Evolutionary conservation across 257 asterid genomes (phyloP).

Genomic region (Nicotiana otophora): DNA sequence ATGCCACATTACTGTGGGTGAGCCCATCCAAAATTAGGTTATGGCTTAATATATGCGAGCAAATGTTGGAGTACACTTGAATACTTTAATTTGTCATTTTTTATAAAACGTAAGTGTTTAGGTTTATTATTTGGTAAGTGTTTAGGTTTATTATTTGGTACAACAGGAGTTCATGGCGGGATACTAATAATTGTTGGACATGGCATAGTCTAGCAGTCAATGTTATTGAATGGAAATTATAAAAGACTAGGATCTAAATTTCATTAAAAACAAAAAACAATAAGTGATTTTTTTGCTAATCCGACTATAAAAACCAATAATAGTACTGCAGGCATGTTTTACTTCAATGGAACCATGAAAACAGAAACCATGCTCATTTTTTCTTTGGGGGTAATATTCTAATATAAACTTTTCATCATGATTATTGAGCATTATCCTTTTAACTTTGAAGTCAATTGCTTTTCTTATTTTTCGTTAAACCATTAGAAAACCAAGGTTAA

Average conservation of each 20-base stretch:
- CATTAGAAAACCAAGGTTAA: background rate
- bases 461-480: background rate
- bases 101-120: background rate
- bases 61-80: background rate
- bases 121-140: background rate
- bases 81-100: background rate
- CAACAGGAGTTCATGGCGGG: background rate
- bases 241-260: background rate
- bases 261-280: background rate
- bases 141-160: background rate
- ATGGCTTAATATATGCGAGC: background rate
- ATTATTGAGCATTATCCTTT: background rate
- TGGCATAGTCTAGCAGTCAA: background rate
- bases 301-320: too few relatives aligned
- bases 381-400: background rate
- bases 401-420: background rate
- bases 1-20: background rate
- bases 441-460: background rate
- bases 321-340: too few relatives aligned
- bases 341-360: background rate
- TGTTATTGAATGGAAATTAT: background rate
- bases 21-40: background rate
- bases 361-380: background rate
- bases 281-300: background rate
- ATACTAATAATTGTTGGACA: background rate